phyloP scores from a whole-genome alignment of 495 filamentous ascomycete species.

The Aspergillus cristatus region DNA sequence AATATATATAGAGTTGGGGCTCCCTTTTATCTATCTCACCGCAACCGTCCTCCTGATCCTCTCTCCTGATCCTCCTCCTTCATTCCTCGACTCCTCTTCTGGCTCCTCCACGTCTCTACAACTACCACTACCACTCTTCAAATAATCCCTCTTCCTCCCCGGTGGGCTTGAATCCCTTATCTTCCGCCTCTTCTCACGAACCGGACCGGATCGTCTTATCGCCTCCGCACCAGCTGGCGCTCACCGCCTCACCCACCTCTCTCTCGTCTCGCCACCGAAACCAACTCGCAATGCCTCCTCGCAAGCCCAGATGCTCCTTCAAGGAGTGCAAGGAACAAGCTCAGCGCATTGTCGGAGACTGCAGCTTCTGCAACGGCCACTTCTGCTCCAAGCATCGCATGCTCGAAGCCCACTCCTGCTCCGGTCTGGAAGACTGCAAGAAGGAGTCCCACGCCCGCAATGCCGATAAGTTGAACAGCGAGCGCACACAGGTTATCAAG shows the following conservation, averaged over 20 bases:
- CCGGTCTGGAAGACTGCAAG: constrained; percentile 94
- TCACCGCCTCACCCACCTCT: constrained; percentile 6
- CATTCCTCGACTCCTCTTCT: constrained; percentile 23
- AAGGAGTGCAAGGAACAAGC: constrained; percentile 79
- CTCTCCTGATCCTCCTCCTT: constrained; percentile 12
- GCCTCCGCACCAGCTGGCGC: constrained; percentile 9
- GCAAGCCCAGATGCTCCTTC: constrained; percentile 79
- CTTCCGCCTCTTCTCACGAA: constrained; percentile 17
- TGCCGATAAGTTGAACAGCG: constrained; percentile 78
- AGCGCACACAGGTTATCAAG: constrained; percentile 68
- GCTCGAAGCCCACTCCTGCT: constrained; percentile 87
- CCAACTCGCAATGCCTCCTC: constrained; percentile 49
- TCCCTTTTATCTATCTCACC: neutral
- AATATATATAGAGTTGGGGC: constrained; percentile 2
- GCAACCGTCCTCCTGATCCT: constrained; percentile 6
- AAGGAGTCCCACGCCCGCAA: constrained; percentile 90
- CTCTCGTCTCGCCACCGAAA: constrained; percentile 11
- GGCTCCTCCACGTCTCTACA: too few species aligned
- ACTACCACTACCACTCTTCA: constrained; percentile 16
- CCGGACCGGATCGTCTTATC: constrained; percentile 5
- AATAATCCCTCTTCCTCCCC: constrained; percentile 31
- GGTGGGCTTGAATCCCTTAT: constrained; percentile 11
- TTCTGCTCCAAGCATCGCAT: constrained; percentile 92
- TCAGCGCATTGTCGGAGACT: constrained; percentile 91
- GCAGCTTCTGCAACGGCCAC: constrained; percentile 85